Evolutionary conservation across 306 rosid genomes (phyloP), one percentile per base, ranked within the genome.

Genomic region (Rubus parviflorus): DNA sequence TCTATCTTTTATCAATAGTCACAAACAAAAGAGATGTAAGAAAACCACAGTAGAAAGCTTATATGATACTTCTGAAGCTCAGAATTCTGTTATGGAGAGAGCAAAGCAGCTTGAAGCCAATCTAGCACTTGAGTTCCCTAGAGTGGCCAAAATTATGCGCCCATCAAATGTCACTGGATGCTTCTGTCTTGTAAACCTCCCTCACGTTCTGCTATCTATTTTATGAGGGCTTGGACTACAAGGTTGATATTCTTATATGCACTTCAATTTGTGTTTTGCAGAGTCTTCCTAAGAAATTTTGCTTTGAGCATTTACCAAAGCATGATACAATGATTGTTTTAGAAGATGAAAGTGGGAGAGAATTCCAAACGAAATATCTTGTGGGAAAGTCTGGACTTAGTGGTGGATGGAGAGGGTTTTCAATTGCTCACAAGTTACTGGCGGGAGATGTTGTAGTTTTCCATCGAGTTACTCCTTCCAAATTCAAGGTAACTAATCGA

Each of bases 371-470:
- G 4, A 85, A 85, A 75, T 89, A 78, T 78, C 86, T 87, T 72
- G 54, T 35, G 35, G 46, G 20, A 7, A 89, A 89, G 84, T 13
- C 6, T 49, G 89, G 88, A 35, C 74, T 89, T 52, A 87, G 89
- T 81, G 87, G 56, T 57, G 91, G 91, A 74, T 87, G 93, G 93
- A 85, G 85, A 81, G 58, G 75, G 3, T 87, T 89, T 80, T 81
- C 89, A 13, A 16, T 75, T 5, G 78, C 81, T 78, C 91, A 85
- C 81, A 78, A 81, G 5, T 51, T 89, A 35, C 19, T 63, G 20
- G 70, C 61, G 46, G 83, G 80, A 61, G 93, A 87, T 82, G 85
- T 66, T 20, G 63, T 83, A 9, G 75, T 85, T 58, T 87, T 85
- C 79, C 87, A 85, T 9, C 70, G 75, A 75, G 80, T 80, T 70